phyloP scores from a whole-genome alignment of 2,329 filamentous ascomycete species.

The Alternaria hordeiaustralica region DNA sequence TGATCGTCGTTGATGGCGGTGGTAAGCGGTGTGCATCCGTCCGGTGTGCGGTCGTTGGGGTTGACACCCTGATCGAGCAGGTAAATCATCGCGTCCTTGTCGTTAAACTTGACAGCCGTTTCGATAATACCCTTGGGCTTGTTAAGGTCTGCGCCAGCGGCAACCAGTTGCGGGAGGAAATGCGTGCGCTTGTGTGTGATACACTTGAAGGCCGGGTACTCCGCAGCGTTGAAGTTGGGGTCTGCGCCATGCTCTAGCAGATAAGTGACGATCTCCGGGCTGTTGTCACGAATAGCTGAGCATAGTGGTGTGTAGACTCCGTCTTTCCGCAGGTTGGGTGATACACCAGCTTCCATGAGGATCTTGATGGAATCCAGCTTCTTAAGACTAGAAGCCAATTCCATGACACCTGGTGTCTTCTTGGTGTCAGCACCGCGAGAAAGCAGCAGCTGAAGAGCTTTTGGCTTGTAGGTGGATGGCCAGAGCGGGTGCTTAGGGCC shows the following conservation, averaged over 20 bases:
- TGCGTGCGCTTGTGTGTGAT: conserved; percentile 70
- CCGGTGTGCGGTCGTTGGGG: conserved; percentile 64
- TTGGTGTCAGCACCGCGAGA: conserved; percentile 64
- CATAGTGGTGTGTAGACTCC: conserved; percentile 72
- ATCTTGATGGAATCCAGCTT: conserved; percentile 67
- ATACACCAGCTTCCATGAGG: conserved; percentile 65
- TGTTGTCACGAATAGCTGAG: conserved; percentile 71
- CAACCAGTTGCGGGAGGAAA: conserved; percentile 63
- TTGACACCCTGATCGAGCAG: conserved; percentile 66
- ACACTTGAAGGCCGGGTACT: conserved; percentile 73
- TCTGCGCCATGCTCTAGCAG: conserved; percentile 62
- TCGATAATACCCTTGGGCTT: conserved; percentile 71
- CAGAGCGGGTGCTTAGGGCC: conserved; percentile 73
- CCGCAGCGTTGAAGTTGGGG: conserved; percentile 63
- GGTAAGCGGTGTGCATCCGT: conserved; percentile 68
- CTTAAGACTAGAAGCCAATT: conserved; percentile 68
- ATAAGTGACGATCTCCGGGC: conserved; percentile 66
- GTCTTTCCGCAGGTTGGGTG: conserved; percentile 68
- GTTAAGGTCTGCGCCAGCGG: conserved; percentile 65
- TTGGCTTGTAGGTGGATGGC: conserved; percentile 66
- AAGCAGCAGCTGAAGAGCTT: conserved; percentile 65
- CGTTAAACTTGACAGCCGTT: conserved; percentile 67
- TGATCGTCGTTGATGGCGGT: conserved; percentile 69
- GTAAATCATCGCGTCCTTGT: conserved; percentile 66
- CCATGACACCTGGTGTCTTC: conserved; percentile 69